Base-by-base conservation (phyloP, 108 stramenopile genomes). In the Parmales sp. region DNA sequence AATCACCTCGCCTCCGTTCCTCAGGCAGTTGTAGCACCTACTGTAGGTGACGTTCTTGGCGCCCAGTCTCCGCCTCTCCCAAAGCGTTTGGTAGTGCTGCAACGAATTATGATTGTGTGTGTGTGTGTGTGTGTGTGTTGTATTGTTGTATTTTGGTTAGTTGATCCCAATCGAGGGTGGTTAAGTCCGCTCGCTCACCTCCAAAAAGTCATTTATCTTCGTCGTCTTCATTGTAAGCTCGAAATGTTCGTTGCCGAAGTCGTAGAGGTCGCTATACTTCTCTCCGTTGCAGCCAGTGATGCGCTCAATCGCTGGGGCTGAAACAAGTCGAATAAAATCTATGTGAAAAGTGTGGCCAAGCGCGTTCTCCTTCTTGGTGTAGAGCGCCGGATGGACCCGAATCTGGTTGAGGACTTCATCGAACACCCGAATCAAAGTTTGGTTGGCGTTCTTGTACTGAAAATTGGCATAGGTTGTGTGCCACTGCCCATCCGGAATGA, bases 1-100 rank as follows among this genome's bases (percentile, higher is more conserved):
- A 16, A 82, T 76, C 0, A 2, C 23, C 26, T 68, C 60, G 46
- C 73, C 69, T 6, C 80, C 82, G 6, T 22, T 13, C 3, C 48
- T 31, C 8, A 75, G 72, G 64, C 82, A 82, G 66, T 75, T 74
- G 50, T 45, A 75, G 11, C 77, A 71, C 18, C 66, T 75, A n/a
- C 43, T 73, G 46, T 65, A 75, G 3, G 46, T 39, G n/a, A 28
- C 37, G 18, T 67, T 72, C 2, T 48, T 11, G 5, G 46, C 19
- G 5, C 19, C 46, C 13, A 13, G 11, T 16, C 54, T 60, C 8
- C 54, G 3, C 54, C 54, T 60, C 31, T 60, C 31, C 54, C 54
- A 60, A 7, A 34, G 31, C 4, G 54, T 60, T 16, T 16, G 13
- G 28, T 19, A 34, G 5, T 60, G 3, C n/a, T n/a, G n/a, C n/a